Base-by-base conservation (phyloP, 352 stramenopile species). In the Blastocystis sp. region DNA sequence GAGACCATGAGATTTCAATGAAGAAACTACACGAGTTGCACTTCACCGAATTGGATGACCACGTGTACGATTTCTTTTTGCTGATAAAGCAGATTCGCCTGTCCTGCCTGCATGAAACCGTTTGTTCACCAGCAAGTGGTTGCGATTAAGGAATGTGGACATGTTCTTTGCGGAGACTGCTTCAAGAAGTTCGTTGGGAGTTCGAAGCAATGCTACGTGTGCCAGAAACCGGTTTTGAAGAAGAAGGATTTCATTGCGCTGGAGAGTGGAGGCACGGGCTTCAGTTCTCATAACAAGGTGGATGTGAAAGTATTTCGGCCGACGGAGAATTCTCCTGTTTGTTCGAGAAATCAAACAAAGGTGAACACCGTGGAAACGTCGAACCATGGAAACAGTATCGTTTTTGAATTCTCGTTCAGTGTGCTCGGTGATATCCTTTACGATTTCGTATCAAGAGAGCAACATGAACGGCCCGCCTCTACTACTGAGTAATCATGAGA, bases 251-350 rank as follows among this genome's bases (percentile, higher is more conserved):
- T 81, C 29, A 8, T 81, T 29, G 24, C 32, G 36, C 42, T 81
- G 40, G 69, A 81, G 40, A 81, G 69, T 61, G 69, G 69, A 24
- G 69, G 69, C 3, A 81, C 69, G n/a, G 69, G 69, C 14, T 81
- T 81, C 40, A 81, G 69, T 42, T 81, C 69, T 18, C 69, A 81
- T 61, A 81, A 81, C 40, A 81, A 81, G 40, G 69, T 81, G 46
- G 69, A 81, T 65, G 69, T 81, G 42, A 81, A 81, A 44, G 69
- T 81, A 29, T 81, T 63, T 65, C 61, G 63, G 29, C 69, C 69
- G 40, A 81, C 53, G 16, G 69, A 81, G 34, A 81, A 81, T 48
- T 81, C 0, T 27, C 21, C 6, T 81, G 32, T 81, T 81, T 81
- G 46, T 81, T 78, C 0, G 8, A 69, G 51, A 59, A 59, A 14